Conservation (phyloP, 208 protist genomes). For the Trypanosoma melophagium region DNA sequence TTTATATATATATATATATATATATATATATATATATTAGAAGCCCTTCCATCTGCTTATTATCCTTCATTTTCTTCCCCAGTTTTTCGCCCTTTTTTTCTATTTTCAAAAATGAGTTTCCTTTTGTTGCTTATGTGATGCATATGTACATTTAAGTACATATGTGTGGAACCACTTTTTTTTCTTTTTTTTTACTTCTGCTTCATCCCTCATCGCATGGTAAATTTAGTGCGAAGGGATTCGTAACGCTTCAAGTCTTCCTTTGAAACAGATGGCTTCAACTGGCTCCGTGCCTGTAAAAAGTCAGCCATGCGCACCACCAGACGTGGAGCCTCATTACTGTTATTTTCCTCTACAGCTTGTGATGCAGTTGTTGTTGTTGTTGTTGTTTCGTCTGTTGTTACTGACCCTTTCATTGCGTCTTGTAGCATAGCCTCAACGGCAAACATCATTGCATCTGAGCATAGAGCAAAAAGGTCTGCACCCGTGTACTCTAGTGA, state of each 20-base stretch:
- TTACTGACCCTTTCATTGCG: constrained; percentile 11
- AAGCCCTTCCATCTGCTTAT: neutral
- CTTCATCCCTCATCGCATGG: constrained; percentile 13
- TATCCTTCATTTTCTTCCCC: neutral
- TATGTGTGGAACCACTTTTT: neutral
- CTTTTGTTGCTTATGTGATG: neutral
- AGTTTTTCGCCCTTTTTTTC: constrained; percentile 1
- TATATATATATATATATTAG: constrained; percentile 8
- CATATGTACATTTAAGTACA: neutral
- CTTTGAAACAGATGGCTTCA: constrained; percentile 81
- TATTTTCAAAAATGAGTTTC: neutral
- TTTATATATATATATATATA: too few species aligned
- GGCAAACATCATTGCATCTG: constrained; percentile 94
- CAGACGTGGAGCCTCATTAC: constrained; percentile 20
- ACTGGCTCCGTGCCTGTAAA: constrained; percentile 60
- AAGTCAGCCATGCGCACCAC: constrained; percentile 79
- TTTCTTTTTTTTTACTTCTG: neutral
- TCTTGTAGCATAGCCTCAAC: constrained; percentile 84
- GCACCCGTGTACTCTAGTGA: constrained; percentile 92
- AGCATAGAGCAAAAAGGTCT: constrained; percentile 94
- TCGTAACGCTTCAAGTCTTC: constrained; percentile 79
- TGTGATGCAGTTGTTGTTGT: neutral
- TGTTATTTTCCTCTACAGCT: neutral
- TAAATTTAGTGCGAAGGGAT: constrained; percentile 67
- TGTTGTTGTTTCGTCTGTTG: neutral